Evolutionary conservation across 208 protist genomes (phyloP).

Genomic region (Herpetomonas muscarum): DNA sequence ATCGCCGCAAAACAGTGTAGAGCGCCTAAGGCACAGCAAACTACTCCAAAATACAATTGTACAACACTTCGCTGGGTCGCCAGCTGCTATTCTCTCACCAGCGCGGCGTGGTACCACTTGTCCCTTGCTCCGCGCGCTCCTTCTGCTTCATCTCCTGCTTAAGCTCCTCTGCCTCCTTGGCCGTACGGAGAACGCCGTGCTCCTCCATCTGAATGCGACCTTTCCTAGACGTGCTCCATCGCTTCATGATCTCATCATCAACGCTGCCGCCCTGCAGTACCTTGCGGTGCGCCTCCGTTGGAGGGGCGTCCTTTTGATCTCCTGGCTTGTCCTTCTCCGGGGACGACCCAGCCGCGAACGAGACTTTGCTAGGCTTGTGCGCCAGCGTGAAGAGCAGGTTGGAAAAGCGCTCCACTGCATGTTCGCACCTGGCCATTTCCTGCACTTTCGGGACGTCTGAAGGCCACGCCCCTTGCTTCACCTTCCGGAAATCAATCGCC

Average conservation of each 20-base stretch:
- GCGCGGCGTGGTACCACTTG: slow-evolving; percentile 42
- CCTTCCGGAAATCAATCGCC: slow-evolving; percentile 10
- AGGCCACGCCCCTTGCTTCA: not conserved
- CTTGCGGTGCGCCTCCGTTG: slow-evolving; percentile 46
- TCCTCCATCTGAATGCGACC: slow-evolving; percentile 35
- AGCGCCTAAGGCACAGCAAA: too few relatives aligned
- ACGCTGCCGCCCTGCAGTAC: slow-evolving; percentile 36
- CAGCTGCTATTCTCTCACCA: slow-evolving; percentile 45
- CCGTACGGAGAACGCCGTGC: slow-evolving; percentile 28
- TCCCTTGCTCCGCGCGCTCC: slow-evolving; percentile 3
- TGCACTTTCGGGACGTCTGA: slow-evolving; percentile 27
- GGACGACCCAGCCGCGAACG: slow-evolving; percentile 22
- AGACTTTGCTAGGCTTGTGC: slow-evolving; percentile 79
- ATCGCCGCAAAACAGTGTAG: too few relatives aligned
- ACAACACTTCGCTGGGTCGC: too few relatives aligned
- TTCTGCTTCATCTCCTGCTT: slow-evolving; percentile 23
- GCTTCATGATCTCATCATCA: slow-evolving; percentile 40
- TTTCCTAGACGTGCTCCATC: slow-evolving; percentile 40
- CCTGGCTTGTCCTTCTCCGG: slow-evolving; percentile 3
- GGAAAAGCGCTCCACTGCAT: slow-evolving; percentile 51
- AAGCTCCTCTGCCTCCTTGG: slow-evolving; percentile 17
- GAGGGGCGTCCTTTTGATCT: slow-evolving; percentile 15
- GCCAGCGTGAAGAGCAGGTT: slow-evolving; percentile 51
- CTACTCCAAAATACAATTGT: too few relatives aligned
- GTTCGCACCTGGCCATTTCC: slow-evolving; percentile 57